Base-by-base conservation (phyloP, 768 basidiomycete genomes). In the Boletus insuetus region DNA sequence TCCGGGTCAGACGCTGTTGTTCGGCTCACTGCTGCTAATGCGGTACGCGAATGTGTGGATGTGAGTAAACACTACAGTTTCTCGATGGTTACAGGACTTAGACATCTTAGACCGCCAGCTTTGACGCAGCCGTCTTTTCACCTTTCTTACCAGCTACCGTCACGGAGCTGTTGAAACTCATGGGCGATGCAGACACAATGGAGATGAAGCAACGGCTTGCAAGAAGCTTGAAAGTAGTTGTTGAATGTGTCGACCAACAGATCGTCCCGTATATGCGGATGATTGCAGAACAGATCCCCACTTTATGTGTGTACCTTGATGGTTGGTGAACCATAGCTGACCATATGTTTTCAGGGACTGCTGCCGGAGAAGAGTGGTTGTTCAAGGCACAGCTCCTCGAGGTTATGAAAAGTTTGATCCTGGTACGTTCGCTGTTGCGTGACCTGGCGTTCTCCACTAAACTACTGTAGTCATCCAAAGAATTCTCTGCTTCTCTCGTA, bases 1-100 rank as follows among this genome's bases (percentile, higher is more conserved):
- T 74, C 79, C 8, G 85, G 89, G 10, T 85, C 89, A 4, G 93
- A 96, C 65, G 75, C 82, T 22, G 94, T 94, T 16, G 94, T 98
- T 46, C 84, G 93, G 5, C 75, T 98, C 35, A 93, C 92, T 1
- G 87, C 94, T 24, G 88, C 91, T 0, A 77, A 82, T 22, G 86
- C 93, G 13, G 67, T 98, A 29, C 80, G 83, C 38, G 87, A 94
- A 66, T 91, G 91, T 63, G 81, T 94, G 22, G 89, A 96, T 67
- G 94, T 95, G 73, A 60, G 91, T 73, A 31, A 41, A 52, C 45
- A 29, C n/a, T 38, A 22, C 24, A 26, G 38, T n/a, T 54, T 19
- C 20, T 19, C 38, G 31, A 37, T 40, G 41, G 46, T 16, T 42
- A 19, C 58, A 34, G 41, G 44, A 56, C 49, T 54, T 54, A 61